Evolutionary conservation across 257 asterid genomes (phyloP).

Genomic region (Fraxinus americana): DNA sequence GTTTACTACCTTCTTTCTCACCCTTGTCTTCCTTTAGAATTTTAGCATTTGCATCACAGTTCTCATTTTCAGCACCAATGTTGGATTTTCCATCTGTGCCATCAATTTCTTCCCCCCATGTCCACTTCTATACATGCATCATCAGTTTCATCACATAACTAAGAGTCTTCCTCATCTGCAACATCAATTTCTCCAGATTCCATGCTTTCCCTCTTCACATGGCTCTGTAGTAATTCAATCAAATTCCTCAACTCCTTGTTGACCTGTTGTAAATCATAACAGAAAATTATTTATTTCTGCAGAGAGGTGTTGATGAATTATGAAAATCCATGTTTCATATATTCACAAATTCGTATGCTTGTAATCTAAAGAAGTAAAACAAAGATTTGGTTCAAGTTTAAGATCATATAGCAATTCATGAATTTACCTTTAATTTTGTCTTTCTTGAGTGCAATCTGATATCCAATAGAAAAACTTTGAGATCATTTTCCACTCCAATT

Average conservation of each 20-base stretch:
- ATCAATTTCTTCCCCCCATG: slow-evolving; percentile 29
- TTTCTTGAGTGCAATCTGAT: no score
- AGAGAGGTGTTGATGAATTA: no score
- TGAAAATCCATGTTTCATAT: no score
- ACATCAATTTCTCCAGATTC: slow-evolving; percentile 38
- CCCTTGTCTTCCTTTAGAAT: slow-evolving; percentile 31
- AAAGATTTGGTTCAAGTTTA: no score
- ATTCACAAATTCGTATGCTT: no score
- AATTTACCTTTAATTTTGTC: no score
- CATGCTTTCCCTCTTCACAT: slow-evolving; percentile 54
- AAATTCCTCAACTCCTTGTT: slow-evolving; percentile 80
- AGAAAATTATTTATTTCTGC: no score
- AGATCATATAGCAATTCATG: no score
- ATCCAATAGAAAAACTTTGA: no score
- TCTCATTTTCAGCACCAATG: slow-evolving; percentile 36
- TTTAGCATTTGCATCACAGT: slow-evolving; percentile 34
- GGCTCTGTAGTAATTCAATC: slow-evolving; percentile 60
- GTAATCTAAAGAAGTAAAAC: no score
- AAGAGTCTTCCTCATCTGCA: slow-evolving; percentile 25
- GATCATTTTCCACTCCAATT: no score
- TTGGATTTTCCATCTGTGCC: slow-evolving; percentile 23
- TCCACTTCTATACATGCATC: slow-evolving; percentile 19
- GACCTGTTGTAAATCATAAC: slow-evolving; percentile 48
- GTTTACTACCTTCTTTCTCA: slow-evolving; percentile 21
- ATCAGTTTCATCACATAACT: slow-evolving; percentile 13